Evolutionary conservation across 2,329 filamentous ascomycete genomes (phyloP).

Genomic region (Rhinocladiella similis): DNA sequence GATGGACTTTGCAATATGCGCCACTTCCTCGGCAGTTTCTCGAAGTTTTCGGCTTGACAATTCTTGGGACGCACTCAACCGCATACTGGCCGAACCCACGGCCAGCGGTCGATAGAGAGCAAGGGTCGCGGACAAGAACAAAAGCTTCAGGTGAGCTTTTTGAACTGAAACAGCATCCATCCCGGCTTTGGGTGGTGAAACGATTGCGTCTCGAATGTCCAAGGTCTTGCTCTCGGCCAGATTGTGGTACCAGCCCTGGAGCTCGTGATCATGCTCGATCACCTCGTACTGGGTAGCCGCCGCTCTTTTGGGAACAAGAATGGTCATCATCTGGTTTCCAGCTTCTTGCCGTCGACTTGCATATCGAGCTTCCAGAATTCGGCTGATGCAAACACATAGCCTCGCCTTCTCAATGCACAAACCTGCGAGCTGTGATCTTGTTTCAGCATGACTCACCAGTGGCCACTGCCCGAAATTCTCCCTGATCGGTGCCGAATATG

Average conservation of each 20-base stretch:
- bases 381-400: slow-evolving; percentile 12
- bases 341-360: slow-evolving; percentile 4
- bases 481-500: slow-evolving; percentile 61
- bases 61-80: slow-evolving; percentile 63
- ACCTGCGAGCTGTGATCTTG: slow-evolving; percentile 3
- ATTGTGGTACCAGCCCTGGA: slow-evolving; percentile 73
- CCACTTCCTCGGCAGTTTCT: slow-evolving; percentile 80
- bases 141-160: slow-evolving; percentile 84
- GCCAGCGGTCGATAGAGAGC: slow-evolving; percentile 92
- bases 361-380: slow-evolving; percentile 13
- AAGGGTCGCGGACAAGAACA: slow-evolving; percentile 87
- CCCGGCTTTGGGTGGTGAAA: background rate
- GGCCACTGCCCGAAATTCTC: background rate
- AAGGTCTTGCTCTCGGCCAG: slow-evolving; percentile 25
- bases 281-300: slow-evolving; percentile 79
- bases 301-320: slow-evolving; percentile 81
- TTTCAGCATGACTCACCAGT: background rate
- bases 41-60: slow-evolving; percentile 79
- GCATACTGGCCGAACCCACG: slow-evolving; percentile 42
- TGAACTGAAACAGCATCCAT: slow-evolving; percentile 45
- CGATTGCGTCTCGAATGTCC: slow-evolving; percentile 1
- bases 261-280: slow-evolving; percentile 72
- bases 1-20: slow-evolving; percentile 70
- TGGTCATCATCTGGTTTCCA: slow-evolving; percentile 4
- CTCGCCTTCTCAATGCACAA: slow-evolving; percentile 16